Evolutionary conservation across 169 alveolate genomes (phyloP).

Genomic region (Plasmodium adleri): DNA sequence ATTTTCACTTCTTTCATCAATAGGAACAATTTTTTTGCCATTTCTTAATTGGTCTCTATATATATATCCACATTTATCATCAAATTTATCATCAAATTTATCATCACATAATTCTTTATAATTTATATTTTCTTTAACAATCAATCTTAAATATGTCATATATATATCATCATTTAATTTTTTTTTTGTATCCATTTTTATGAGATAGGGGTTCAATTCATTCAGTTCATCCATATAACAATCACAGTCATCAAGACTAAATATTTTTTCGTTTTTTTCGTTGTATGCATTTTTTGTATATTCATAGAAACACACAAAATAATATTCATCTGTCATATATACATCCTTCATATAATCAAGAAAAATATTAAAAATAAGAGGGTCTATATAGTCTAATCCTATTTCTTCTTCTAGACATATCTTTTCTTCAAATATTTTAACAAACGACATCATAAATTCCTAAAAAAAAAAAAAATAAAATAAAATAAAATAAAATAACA

Average conservation of each 20-base stretch:
- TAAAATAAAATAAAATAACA: neutral
- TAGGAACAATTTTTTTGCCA: neutral
- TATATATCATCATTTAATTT: conserved; percentile 8
- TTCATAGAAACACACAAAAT: conserved; percentile 60
- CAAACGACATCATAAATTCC: conserved; percentile 71
- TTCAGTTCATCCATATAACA: conserved; percentile 40
- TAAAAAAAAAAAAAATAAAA: conserved; percentile 12
- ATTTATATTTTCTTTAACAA: conserved; percentile 8
- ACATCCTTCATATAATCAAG: conserved; percentile 52
- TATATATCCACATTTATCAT: neutral
- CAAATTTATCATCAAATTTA: neutral
- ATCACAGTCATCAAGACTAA: conserved; percentile 17
- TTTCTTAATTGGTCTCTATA: neutral
- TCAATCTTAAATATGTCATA: conserved; percentile 19
- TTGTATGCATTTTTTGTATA: conserved; percentile 27
- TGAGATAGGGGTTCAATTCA: conserved; percentile 35
- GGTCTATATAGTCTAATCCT: conserved; percentile 40
- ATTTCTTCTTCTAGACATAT: conserved; percentile 30
- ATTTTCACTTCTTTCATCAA: neutral
- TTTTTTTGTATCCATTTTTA: conserved; percentile 23
- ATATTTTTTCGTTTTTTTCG: conserved; percentile 18
- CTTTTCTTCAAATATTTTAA: conserved; percentile 42
- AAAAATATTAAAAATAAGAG: conserved; percentile 31
- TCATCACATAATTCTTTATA: neutral
- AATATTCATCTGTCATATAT: conserved; percentile 58